Conservation (phyloP, 148 eudicot genomes). For the Arctostaphylos glauca region DNA sequence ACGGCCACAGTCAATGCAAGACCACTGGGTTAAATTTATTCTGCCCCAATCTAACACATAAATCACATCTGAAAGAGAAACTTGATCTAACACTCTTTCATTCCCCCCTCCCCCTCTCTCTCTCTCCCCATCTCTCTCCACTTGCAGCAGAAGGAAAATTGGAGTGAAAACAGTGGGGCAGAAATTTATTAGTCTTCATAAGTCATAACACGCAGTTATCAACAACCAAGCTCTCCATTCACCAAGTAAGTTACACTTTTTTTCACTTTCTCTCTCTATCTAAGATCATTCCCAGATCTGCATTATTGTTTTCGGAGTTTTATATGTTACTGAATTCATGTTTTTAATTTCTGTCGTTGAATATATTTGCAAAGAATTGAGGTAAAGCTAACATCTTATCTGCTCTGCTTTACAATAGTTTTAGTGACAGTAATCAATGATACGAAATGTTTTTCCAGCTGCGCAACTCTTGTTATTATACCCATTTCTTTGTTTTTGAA, state of each 20-base stretch:
- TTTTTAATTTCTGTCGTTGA: background rate
- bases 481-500: background rate
- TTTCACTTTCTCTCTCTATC: background rate
- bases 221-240: too few species aligned
- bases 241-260: background rate
- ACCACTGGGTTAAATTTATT: too few species aligned
- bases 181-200: background rate
- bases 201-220: too few species aligned
- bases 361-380: background rate
- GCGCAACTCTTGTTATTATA: background rate
- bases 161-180: background rate
- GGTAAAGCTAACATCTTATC: background rate
- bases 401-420: background rate
- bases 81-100: background rate
- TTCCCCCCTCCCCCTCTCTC: constrained; percentile 5
- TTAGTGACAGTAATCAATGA: too few species aligned
- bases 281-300: background rate
- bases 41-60: too few species aligned
- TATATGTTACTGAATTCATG: background rate
- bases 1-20: too few species aligned
- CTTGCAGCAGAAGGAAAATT: background rate
- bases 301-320: background rate
- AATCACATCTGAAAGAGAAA: constrained; percentile 9
- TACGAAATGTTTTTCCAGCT: too few species aligned
- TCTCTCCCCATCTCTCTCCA: constrained; percentile 11